These are phyloP conservation scores for Monosporascus sp. DNA, from an alignment of 2,329 filamentous ascomycete species.

Conservation along the genomic window DNA sequence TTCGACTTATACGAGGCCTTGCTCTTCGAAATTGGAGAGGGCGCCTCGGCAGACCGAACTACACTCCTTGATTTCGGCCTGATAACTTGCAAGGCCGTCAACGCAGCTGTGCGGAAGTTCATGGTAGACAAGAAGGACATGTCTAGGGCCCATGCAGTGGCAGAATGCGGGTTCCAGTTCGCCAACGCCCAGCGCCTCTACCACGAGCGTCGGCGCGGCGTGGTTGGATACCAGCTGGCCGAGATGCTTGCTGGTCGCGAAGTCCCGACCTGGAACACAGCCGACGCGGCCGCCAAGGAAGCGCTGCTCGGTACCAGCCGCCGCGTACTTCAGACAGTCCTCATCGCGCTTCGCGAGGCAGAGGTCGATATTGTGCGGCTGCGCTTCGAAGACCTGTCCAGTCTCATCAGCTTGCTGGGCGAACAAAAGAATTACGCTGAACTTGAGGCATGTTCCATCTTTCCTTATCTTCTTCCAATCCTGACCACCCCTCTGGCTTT, in stretches of 20 bases:
- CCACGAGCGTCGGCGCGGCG: constrained; percentile 30
- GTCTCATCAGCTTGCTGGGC: constrained; percentile 40
- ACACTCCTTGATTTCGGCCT: constrained; percentile 31
- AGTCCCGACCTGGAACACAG: constrained; percentile 23
- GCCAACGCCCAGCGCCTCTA: constrained; percentile 36
- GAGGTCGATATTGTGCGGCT: constrained; percentile 39
- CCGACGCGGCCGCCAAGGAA: constrained; percentile 27
- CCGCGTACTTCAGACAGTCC: constrained; percentile 33
- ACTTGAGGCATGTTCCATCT: constrained; percentile 28
- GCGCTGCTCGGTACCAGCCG: constrained; percentile 32
- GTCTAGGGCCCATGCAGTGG: constrained; percentile 35
- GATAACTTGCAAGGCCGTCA: constrained; percentile 33
- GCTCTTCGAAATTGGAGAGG: constrained; percentile 31
- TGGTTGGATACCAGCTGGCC: constrained; percentile 40
- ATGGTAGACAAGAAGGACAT: constrained; percentile 34
- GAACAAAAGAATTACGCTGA: constrained; percentile 40
- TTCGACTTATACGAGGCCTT: constrained; percentile 36
- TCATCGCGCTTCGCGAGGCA: constrained; percentile 34
- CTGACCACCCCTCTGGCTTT: not conserved
- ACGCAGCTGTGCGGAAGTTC: constrained; percentile 19
- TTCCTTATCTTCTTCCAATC: not conserved
- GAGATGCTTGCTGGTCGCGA: constrained; percentile 37
- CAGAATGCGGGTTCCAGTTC: constrained; percentile 36
- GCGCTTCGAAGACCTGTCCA: constrained; percentile 37
- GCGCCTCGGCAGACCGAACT: constrained; percentile 24